A percentile compares a stretch with the other conserved stretches of the same genome.
Evolutionary conservation across 169 alveolate genomes (phyloP).

Genomic region (Plasmodium yoelii): DNA sequence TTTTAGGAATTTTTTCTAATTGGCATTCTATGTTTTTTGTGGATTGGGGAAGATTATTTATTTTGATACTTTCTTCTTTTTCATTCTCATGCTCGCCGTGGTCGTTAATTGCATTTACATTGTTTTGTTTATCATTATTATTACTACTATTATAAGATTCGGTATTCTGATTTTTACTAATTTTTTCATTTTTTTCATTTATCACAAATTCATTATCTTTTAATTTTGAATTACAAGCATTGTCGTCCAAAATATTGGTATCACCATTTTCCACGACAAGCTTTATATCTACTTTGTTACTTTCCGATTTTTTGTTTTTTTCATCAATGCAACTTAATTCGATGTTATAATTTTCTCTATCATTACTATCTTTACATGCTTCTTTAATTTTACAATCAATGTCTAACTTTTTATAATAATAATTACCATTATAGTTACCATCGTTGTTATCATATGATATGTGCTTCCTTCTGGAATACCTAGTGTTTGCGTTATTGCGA

Average conservation of each 20-base stretch:
- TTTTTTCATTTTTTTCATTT: neutral
- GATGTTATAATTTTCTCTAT: neutral
- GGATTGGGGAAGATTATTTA: too few species aligned
- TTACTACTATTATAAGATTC: neutral
- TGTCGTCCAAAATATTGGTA: neutral
- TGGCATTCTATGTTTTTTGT: too few species aligned
- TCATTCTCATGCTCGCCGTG: neutral
- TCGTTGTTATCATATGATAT: neutral
- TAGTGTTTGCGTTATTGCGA: constrained; percentile 4
- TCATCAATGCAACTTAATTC: neutral
- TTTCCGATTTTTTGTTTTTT: neutral
- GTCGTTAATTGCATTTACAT: neutral
- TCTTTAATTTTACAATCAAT: neutral
- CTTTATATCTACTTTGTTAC: neutral
- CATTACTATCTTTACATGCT: neutral
- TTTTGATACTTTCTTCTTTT: neutral
- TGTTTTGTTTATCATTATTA: neutral
- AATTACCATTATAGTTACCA: neutral
- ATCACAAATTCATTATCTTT: neutral
- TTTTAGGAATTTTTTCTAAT: too few species aligned
- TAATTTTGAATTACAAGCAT: neutral
- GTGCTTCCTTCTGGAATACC: neutral
- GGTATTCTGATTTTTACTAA: neutral
- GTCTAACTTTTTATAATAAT: neutral
- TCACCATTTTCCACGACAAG: neutral